Conservation (phyloP, 1,139 yeast genomes). For the Wickerhamomyces sp. region DNA sequence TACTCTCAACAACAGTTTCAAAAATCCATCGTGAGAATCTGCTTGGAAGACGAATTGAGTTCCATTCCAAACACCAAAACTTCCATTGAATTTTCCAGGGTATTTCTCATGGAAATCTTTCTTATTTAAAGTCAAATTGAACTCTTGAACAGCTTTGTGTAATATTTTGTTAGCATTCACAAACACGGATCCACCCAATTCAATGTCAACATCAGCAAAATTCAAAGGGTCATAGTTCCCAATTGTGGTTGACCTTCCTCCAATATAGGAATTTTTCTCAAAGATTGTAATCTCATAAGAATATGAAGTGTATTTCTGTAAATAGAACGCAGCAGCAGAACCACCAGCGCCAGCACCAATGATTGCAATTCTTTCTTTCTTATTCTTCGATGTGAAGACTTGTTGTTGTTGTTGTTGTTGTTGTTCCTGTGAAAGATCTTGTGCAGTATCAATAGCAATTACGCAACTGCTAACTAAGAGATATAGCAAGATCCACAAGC, state of each 20-base stretch:
- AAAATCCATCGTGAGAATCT: slow-evolving; percentile 1
- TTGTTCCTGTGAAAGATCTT: background rate
- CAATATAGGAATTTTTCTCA: slow-evolving; percentile 31
- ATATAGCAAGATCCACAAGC: no score
- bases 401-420: background rate
- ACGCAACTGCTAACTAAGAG: no score
- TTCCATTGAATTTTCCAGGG: slow-evolving; percentile 17
- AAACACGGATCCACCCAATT: slow-evolving; percentile 41
- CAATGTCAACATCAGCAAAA: slow-evolving; percentile 26
- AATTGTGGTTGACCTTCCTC: slow-evolving; percentile 36
- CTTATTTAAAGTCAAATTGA: slow-evolving; percentile 24
- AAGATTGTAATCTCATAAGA: slow-evolving; percentile 31
- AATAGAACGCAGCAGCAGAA: slow-evolving; percentile 36
- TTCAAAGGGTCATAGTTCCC: slow-evolving; percentile 15
- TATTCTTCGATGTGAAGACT: background rate
- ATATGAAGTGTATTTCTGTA: slow-evolving; percentile 29
- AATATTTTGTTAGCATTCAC: slow-evolving; percentile 35
- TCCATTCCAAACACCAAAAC: slow-evolving; percentile 39
- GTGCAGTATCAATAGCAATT: no score
- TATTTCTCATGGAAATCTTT: slow-evolving; percentile 13
- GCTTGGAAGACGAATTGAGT: slow-evolving; percentile 19
- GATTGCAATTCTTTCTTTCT: slow-evolving; percentile 28
- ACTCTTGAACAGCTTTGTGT: slow-evolving; percentile 30
- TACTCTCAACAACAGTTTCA: slow-evolving; percentile 16
- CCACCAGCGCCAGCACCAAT: slow-evolving; percentile 49